Conservation (phyloP, 2,329 filamentous ascomycete species). For the Apiospora rasikravindrae region DNA sequence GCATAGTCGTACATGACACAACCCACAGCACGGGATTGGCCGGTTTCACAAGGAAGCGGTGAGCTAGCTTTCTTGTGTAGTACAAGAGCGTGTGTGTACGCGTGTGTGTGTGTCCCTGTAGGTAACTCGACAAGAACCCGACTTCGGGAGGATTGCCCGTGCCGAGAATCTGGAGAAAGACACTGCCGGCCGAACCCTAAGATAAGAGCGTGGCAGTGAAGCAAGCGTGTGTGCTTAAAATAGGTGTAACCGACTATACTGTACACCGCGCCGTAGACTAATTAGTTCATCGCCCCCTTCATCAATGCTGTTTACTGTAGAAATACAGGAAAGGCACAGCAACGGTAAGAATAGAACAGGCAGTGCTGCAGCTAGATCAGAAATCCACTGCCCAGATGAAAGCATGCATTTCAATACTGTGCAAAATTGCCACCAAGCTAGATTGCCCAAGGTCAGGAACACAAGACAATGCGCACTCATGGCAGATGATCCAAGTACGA, state of each 20-base stretch:
- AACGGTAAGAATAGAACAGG: neutral
- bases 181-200: neutral
- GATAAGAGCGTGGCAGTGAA: neutral
- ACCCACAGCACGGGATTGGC: neutral
- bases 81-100: neutral
- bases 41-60: slow-evolving; percentile 5
- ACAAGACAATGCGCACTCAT: neutral
- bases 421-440: too few species aligned
- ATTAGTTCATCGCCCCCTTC: neutral
- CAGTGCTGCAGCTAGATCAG: neutral
- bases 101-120: neutral
- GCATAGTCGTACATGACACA: neutral
- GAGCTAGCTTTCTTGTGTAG: neutral
- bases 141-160: slow-evolving; percentile 1
- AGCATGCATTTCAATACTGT: neutral
- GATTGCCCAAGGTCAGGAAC: too few species aligned
- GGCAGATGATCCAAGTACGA: neutral
- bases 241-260: neutral
- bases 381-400: neutral
- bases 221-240: neutral
- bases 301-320: neutral
- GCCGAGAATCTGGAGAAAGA: neutral
- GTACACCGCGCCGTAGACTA: neutral
- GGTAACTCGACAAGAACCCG: neutral
- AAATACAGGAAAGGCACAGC: neutral